These are phyloP conservation scores for Telopea speciosissima DNA, from an alignment of 177 flowering plant genomes.

Conservation along the genomic window DNA sequence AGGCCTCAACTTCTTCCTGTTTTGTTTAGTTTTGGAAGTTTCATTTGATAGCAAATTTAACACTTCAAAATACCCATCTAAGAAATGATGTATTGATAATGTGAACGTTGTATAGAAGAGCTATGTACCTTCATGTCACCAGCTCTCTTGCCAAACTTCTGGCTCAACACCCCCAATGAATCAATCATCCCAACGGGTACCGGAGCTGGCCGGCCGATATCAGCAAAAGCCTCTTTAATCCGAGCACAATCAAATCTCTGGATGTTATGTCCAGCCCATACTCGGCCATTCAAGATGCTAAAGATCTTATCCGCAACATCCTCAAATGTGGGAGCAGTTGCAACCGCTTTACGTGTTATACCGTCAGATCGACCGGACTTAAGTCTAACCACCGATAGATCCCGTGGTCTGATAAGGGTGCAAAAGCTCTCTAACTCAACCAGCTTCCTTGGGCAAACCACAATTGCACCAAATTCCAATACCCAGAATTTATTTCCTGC, in stretches of 20 bases:
- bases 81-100: no score
- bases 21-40: no score
- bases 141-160: conserved; percentile 84
- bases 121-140: conserved; percentile 81
- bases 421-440: conserved; percentile 64
- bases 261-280: conserved; percentile 98
- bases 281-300: conserved; percentile 53
- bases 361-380: conserved; percentile 51
- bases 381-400: conserved; percentile 50
- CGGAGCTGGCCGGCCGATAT: conserved; percentile 59
- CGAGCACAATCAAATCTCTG: conserved; percentile 70
- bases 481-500: conserved; percentile 54
- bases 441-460: conserved; percentile 68
- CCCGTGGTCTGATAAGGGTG: conserved; percentile 69
- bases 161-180: conserved; percentile 58
- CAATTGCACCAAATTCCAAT: conserved; percentile 82
- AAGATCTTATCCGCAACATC: conserved; percentile 74
- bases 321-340: conserved; percentile 56
- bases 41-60: no score
- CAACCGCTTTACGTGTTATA: conserved; percentile 50
- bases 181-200: conserved; percentile 67
- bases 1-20: no score
- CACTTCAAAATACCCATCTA: no score
- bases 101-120: no score
- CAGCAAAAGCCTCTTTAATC: conserved; percentile 68